Evolutionary conservation across 805 yeast genomes (phyloP), one percentile per base, ranked within the genome.

Genomic region (Schwanniomyces yamadae): DNA sequence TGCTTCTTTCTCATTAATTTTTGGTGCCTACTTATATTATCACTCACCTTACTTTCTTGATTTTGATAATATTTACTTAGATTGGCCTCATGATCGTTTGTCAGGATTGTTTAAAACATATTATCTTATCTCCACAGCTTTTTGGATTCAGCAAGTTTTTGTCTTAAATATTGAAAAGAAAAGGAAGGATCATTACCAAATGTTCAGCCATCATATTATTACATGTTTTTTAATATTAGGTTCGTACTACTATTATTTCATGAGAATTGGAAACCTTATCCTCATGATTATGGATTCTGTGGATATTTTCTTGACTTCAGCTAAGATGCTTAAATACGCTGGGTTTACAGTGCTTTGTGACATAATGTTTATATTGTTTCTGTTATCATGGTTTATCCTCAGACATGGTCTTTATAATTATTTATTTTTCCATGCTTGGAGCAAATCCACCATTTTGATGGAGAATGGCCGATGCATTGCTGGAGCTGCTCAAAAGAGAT

Each of bases 151-250:
- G 50, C 95, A 87, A 59, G 69, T 86, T 16, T 71, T 84, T 46
- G 85, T 84, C 20, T 67, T 90, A 41, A 78, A 87, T 60, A 61
- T 88, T 34, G 97, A 89, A 60, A 80, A 77, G 41, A 76, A 72
- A 44, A 76, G 97, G 43, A 87, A 87, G 55, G 97, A 89, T 56
- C 80, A 85, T 55, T 59, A 62, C 48, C 95, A 89, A 61, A 89
- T 89, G 97, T 78, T 88, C 52, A 64, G 81, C 30, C 97, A 89
- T 57, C 97, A 89, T 59, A 78, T 90, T 38, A 80, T 90, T 38
- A 89, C 97, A 1, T 72, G 80, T 48, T 48, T 67, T 15, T 70
- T 89, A 37, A 73, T 84, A 18, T 55, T 72, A 9, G 91, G 93
- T 2, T 82, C 93, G 1, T 89, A 88, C 58, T 69, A 66, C 52